Base-by-base conservation (phyloP, 2,329 filamentous ascomycete species). In the Arthrinium puccinioides region DNA sequence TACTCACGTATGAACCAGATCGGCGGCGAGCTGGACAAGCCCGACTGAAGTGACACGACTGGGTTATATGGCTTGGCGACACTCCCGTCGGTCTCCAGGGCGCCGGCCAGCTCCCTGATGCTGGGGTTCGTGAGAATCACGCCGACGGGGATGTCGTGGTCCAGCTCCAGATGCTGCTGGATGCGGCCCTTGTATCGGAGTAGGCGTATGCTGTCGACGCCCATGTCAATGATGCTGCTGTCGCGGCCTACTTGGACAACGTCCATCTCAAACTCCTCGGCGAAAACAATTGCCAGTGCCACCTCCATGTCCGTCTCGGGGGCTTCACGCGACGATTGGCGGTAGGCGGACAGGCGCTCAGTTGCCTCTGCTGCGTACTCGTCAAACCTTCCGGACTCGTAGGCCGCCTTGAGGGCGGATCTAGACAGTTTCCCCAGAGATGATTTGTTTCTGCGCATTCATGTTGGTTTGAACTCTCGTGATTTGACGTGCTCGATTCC, bases 1-100 rank as follows among this genome's bases (percentile, higher is more conserved):
- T n/a, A n/a, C n/a, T n/a, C n/a, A n/a, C n/a, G 39, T 6, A 41
- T 25, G 21, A 41, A 38, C 39, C 39, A 41, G 4, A 41, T 31
- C 5, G 39, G 39, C 3, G 35, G 9, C 4, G 30, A n/a, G 6
- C 2, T n/a, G 4, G 35, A 34, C 7, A 10, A 14, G 6, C 25
- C 35, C n/a, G 39, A 34, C 26, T 38, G 39, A 6, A 41, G 19
- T 10, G 34, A 24, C 25, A 41, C 25, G 11, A 38, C 30, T 3
- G 39, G 39, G n/a, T 38, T 13, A n/a, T 41, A 41, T 2, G 9
- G 6, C 9, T 6, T 13, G 14, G n/a, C 6, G 4, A 6, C 2
- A 6, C 21, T 8, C 4, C 21, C 14, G 2, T 8, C 14, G 14
- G 3, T 9, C 3, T 11, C 9, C 18, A 41, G 29, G 2, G 16